Conservation (phyloP, 2,329 filamentous ascomycete genomes). For the Cyphellophora attinorum region DNA sequence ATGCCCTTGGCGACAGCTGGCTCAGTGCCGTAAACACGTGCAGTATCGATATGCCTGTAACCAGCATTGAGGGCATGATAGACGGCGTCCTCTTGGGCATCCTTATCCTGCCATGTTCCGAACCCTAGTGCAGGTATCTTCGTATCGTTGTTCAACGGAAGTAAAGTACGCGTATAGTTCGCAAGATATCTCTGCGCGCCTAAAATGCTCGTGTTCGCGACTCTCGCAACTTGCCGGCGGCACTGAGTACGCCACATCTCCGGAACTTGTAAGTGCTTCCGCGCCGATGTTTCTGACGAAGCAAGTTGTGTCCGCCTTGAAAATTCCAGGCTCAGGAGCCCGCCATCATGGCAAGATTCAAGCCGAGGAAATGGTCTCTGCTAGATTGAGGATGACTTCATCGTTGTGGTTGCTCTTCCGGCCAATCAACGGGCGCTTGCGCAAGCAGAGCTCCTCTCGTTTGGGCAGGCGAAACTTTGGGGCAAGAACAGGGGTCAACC, state of each 20-base stretch:
- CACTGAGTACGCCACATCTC: background rate
- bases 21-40: constrained; percentile 52
- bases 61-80: constrained; percentile 29
- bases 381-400: too few relatives aligned
- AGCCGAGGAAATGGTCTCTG: too few relatives aligned
- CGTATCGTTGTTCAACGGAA: constrained; percentile 35
- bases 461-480: too few relatives aligned
- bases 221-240: background rate
- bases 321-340: too few relatives aligned
- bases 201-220: background rate
- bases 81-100: constrained; percentile 40
- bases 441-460: too few relatives aligned
- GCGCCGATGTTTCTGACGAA: background rate
- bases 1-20: constrained; percentile 57
- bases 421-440: too few relatives aligned
- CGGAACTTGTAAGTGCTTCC: background rate
- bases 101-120: constrained; percentile 44
- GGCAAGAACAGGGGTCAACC: too few relatives aligned
- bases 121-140: constrained; percentile 41
- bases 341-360: too few relatives aligned
- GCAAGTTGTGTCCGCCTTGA: background rate
- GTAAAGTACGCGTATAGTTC: constrained; percentile 11
- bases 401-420: too few relatives aligned
- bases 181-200: background rate
- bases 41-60: constrained; percentile 30